A percentile compares a stretch with the other conserved stretches of the same genome.
Evolutionary conservation across 2,329 filamentous ascomycete genomes (phyloP).

Genomic region (Verticillium nubilum): DNA sequence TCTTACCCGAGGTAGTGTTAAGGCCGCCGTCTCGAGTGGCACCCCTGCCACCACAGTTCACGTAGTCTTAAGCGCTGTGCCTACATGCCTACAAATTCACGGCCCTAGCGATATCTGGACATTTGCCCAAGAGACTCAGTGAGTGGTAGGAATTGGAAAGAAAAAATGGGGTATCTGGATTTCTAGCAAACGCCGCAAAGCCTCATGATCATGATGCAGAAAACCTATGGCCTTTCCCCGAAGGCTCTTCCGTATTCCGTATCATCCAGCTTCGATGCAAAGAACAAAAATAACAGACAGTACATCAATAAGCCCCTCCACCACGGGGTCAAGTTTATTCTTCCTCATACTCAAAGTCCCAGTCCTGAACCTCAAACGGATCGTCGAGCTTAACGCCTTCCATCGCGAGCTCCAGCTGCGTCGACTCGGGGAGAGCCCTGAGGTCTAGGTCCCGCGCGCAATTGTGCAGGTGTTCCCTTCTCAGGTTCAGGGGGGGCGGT

Average conservation of each 20-base stretch:
- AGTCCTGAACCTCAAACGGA: slow-evolving; percentile 23
- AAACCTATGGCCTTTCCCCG: background rate
- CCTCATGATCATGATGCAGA: background rate
- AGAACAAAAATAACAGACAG: background rate
- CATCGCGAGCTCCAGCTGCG: slow-evolving; percentile 10
- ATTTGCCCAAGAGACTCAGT: no score
- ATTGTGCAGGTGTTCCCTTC: slow-evolving; percentile 19
- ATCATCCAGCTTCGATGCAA: background rate
- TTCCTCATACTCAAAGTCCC: slow-evolving; percentile 27
- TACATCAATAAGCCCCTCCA: background rate
- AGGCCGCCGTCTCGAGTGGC: no score
- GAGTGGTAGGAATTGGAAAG: no score
- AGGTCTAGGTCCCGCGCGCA: slow-evolving; percentile 21
- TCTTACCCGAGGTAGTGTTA: no score
- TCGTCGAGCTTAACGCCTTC: slow-evolving; percentile 19
- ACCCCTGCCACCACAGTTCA: no score
- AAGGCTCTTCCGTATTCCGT: background rate
- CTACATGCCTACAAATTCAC: no score
- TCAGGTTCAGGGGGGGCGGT: background rate
- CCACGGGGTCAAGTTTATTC: background rate
- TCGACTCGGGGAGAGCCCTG: slow-evolving; percentile 12
- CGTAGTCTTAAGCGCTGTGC: no score
- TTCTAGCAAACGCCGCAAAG: background rate
- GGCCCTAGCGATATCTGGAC: no score
- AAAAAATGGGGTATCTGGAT: background rate